A percentile compares a stretch with the other conserved stretches of the same genome.
Evolutionary conservation across 2,329 filamentous ascomycete genomes (phyloP).

Genomic region (Pseudogymnoascus sp.): DNA sequence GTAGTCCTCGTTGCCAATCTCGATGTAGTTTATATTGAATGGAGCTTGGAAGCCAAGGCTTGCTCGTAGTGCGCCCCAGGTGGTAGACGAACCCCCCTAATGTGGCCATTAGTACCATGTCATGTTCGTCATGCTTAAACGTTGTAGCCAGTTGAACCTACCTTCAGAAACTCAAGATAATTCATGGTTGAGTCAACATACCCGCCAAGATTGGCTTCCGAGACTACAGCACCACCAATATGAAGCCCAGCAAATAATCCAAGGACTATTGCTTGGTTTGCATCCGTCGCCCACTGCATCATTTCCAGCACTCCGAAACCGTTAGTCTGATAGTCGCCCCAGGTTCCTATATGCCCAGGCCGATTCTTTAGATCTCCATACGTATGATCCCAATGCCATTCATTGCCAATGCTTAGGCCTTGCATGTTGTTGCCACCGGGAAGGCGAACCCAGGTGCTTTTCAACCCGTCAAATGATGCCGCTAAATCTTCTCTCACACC

Average conservation of each 20-base stretch:
- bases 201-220: neutral
- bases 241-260: slow-evolving; percentile 27
- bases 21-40: slow-evolving; percentile 51
- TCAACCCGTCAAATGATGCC: slow-evolving; percentile 41
- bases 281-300: slow-evolving; percentile 34
- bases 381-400: neutral
- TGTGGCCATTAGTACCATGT: neutral
- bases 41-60: slow-evolving; percentile 52
- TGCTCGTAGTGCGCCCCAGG: slow-evolving; percentile 36
- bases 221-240: neutral
- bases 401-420: slow-evolving; percentile 10
- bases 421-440: slow-evolving; percentile 55
- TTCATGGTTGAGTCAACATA: neutral
- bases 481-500: slow-evolving; percentile 48
- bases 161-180: neutral
- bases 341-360: slow-evolving; percentile 30
- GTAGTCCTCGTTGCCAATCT: slow-evolving; percentile 62
- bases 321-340: slow-evolving; percentile 34
- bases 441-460: slow-evolving; percentile 50
- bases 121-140: neutral
- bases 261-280: slow-evolving; percentile 36
- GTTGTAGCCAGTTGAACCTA: neutral
- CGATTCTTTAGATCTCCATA: slow-evolving; percentile 13
- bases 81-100: neutral
- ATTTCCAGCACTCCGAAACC: slow-evolving; percentile 30